Evolutionary conservation across 345 rosid species (phyloP), one percentile per base, ranked within the genome.

Genomic region (Zanthoxylum bungeanum): DNA sequence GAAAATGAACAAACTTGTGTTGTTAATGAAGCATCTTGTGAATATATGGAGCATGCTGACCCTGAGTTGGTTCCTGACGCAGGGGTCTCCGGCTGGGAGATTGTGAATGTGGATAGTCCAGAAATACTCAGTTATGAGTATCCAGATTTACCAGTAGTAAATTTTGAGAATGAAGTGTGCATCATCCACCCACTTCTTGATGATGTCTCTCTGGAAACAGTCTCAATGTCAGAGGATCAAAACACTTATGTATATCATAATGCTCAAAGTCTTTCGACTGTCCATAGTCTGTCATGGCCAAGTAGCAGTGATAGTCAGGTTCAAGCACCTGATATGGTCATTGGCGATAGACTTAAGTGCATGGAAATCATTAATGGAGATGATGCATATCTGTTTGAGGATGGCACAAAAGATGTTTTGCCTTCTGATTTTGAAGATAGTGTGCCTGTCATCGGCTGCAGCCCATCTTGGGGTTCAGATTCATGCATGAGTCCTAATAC

Each of bases 31-130:
- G 67, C 36, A 25, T 56, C 63, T 8, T 46, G 59, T 74, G 85
- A 81, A 58, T 56, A 70, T 9, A 42, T 22, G 65, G 82, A 81
- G 60, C 74, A 53, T 67, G 61, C 70, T 52, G 56, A 55, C 73
- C 58, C 59, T 30, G 39, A 39, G 7, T 30, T 56, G 50, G 72
- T 24, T 65, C 34, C 31, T 77, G 77, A 69, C 27, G 10, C 4
- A 55, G 68, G 62, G 60, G 73, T 69, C 57, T 72, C 84, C 22
- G 62, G 58, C 33, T 78, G 77, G 76, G 82, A 81, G 68, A 68
- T 46, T 51, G 57, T 79, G 65, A 68, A 78, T 73, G 51, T 61
- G 42, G 69, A 70, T 46, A 66, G 31, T 82, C 78, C 77, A 62
- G 77, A 74, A 46, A 67, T 63, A 61, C 49, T 78, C 30, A 47